These are phyloP conservation scores for Lenzites betulinus DNA, from an alignment of 768 basidiomycete genomes.

Conservation along the genomic window DNA sequence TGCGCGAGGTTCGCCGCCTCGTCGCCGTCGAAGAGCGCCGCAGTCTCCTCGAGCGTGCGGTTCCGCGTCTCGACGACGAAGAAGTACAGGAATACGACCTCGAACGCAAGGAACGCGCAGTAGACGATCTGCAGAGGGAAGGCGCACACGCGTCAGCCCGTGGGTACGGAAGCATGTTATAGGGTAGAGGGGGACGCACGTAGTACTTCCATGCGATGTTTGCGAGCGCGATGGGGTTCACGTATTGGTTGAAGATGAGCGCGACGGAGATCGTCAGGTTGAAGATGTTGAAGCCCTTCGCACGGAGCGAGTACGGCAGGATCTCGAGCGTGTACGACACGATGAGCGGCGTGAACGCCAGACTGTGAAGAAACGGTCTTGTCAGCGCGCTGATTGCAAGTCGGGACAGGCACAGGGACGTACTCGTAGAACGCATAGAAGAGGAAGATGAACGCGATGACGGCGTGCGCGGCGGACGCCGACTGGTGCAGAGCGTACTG, in stretches of 20 bases:
- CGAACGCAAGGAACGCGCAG: slow-evolving; percentile 67
- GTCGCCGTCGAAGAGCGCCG: slow-evolving; percentile 75
- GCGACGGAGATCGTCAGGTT: slow-evolving; percentile 76
- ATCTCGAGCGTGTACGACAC: slow-evolving; percentile 90
- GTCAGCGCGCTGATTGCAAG: not conserved
- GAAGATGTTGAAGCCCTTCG: slow-evolving; percentile 84
- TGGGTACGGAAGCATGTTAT: not conserved
- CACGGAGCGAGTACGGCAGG: slow-evolving; percentile 78
- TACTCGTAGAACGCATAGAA: slow-evolving; percentile 80
- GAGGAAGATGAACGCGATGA: slow-evolving; percentile 84
- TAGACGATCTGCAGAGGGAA: slow-evolving; percentile 55
- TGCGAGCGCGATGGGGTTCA: slow-evolving; percentile 77
- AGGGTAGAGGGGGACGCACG: slow-evolving; percentile 37
- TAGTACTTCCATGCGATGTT: slow-evolving; percentile 77
- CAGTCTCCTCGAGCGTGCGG: slow-evolving; percentile 80
- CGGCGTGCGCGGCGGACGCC: slow-evolving; percentile 57
- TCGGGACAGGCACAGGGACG: slow-evolving; percentile 27
- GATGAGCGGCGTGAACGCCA: slow-evolving; percentile 86
- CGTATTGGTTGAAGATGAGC: slow-evolving; percentile 88
- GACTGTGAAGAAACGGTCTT: slow-evolving; percentile 31
- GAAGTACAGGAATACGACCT: slow-evolving; percentile 65
- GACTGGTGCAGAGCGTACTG: slow-evolving; percentile 48
- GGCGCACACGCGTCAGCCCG: not conserved
- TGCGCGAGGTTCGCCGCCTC: slow-evolving; percentile 36
- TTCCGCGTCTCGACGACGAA: slow-evolving; percentile 74